phyloP scores from a whole-genome alignment of 129 eudicot species.

The Flaveria sonorensis region DNA sequence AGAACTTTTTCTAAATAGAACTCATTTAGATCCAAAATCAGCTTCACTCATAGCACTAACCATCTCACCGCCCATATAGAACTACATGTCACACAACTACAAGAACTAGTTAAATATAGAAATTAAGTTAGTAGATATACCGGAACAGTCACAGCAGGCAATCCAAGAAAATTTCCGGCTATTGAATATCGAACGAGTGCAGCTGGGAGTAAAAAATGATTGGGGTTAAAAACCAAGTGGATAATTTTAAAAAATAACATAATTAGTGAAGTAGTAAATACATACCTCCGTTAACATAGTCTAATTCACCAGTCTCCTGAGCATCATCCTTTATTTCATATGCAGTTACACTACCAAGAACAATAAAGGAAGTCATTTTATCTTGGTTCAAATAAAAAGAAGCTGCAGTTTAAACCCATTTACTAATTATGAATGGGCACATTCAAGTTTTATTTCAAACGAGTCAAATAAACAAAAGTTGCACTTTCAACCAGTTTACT shows the following conservation, averaged over 20 bases:
- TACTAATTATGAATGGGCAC: neutral
- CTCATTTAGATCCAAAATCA: neutral
- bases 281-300: conserved; percentile 92
- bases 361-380: neutral
- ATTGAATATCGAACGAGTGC: conserved; percentile 84
- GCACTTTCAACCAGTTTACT: neutral
- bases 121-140: conserved; percentile 37
- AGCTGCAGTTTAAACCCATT: neutral
- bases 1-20: neutral
- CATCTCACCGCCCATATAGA: neutral
- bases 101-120: neutral
- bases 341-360: conserved; percentile 73
- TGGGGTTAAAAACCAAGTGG: neutral
- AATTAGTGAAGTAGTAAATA: neutral
- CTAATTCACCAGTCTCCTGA: conserved; percentile 75
- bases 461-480: neutral
- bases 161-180: conserved; percentile 92
- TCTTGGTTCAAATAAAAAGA: neutral
- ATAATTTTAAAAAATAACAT: neutral
- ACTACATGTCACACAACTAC: neutral
- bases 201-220: conserved; percentile 45
- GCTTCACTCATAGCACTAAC: neutral
- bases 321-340: conserved; percentile 69
- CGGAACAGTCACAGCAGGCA: conserved; percentile 95
- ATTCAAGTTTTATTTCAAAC: neutral